Base-by-base conservation (phyloP, 176 grass and related monocot species). In the Dactylis glomerata region DNA sequence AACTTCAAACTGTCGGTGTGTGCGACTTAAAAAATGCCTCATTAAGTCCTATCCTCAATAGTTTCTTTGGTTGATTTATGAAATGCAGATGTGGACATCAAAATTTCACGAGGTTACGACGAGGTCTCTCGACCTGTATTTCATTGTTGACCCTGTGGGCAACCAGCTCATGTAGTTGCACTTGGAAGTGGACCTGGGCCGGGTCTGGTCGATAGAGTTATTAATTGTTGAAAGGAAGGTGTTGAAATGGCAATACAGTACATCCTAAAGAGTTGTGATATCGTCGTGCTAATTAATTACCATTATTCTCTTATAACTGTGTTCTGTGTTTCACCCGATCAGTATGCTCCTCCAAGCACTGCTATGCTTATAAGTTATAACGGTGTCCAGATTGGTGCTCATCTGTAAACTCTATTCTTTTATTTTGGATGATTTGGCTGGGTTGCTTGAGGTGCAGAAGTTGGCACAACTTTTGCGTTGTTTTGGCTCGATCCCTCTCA, bases 21-120 rank as follows among this genome's bases (percentile, higher is more conserved):
- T 49, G 63, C 37, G 42, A 67, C 30, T 31, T 64, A 1, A 0
- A 23, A 45, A 72, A 30, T 42, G 33, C 24, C 47, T 73, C 17
- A 47, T 47, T 13, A 73, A 73, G 41, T 73, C 26, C 15, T 30
- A 9, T 32, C 42, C 24, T 76, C 46, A 22, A 56, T n/a, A 32
- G 30, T 20, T 44, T 17, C 20, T 45, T 50, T 82, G 6, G 71
- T 46, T 75, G 11, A 27, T 3, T 83, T 74, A 12, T 84, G 79
- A 83, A 77, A 85, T 86, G 75, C 86, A 97, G 95, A 89, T 94
- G 81, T 94, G 90, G 37, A 11, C 67, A 70, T 42, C 2, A 11
- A 70, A 70, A 5, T 70, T 70, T 42, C 67, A 24, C 24, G 22
- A 13, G 22, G 22, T 3, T 11, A 70, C 5, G 0, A 13, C 10